These are phyloP conservation scores for Aureobasidium sp. DNA, from an alignment of 2,329 filamentous ascomycete genomes.

Conservation along the genomic window DNA sequence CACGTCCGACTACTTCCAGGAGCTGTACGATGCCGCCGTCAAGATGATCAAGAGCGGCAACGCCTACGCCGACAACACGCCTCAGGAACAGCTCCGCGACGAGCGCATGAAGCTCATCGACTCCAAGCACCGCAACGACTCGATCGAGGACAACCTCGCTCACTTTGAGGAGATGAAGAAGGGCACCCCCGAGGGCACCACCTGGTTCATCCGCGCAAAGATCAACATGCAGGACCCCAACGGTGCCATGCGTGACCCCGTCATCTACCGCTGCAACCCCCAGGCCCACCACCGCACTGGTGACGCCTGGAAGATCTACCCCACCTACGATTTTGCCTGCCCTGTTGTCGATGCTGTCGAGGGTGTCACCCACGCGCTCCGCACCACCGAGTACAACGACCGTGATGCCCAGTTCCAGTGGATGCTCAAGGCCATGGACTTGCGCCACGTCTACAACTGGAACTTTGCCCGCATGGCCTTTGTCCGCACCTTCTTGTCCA, in stretches of 20 bases:
- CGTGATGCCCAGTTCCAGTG: slow-evolving; percentile 76
- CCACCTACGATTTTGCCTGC: slow-evolving; percentile 75
- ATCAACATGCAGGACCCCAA: slow-evolving; percentile 84
- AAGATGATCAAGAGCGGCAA: slow-evolving; percentile 74
- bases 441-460: slow-evolving; percentile 72
- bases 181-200: slow-evolving; percentile 63
- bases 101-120: slow-evolving; percentile 75
- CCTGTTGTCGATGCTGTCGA: slow-evolving; percentile 69
- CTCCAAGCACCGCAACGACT: slow-evolving; percentile 66
- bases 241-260: slow-evolving; percentile 90
- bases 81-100: slow-evolving; percentile 74
- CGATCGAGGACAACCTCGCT: slow-evolving; percentile 70
- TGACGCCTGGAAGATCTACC: slow-evolving; percentile 70
- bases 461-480: slow-evolving; percentile 77
- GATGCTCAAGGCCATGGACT: slow-evolving; percentile 63
- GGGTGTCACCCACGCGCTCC: slow-evolving; percentile 69
- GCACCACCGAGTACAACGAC: slow-evolving; percentile 76
- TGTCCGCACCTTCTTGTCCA: slow-evolving; percentile 67
- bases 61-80: slow-evolving; percentile 87
- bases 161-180: slow-evolving; percentile 87
- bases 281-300: slow-evolving; percentile 65
- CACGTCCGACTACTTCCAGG: slow-evolving; percentile 92
- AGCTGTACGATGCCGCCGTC: slow-evolving; percentile 78
- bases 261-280: slow-evolving; percentile 86
- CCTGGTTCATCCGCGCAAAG: slow-evolving; percentile 86